Conservation (phyloP, 495 filamentous ascomycete genomes). For the Aspergillus incahuasiensis region DNA sequence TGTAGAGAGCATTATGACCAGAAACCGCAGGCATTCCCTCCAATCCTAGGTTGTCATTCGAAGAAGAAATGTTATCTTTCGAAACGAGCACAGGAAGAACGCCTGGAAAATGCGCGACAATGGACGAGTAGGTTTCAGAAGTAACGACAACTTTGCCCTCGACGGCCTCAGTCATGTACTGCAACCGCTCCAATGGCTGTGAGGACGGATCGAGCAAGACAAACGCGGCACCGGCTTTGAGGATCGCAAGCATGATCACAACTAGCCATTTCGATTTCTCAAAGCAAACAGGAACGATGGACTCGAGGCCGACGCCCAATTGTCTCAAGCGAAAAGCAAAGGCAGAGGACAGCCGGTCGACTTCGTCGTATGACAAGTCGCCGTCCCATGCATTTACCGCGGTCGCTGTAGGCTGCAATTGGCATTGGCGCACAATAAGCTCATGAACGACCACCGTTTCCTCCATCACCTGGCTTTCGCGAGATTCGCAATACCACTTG, state of each 20-base stretch:
- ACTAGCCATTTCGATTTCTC: conserved; percentile 37
- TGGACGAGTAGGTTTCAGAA: neutral
- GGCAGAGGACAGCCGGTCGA: conserved; percentile 5
- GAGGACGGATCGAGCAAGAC: conserved; percentile 40
- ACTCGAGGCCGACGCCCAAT: conserved; percentile 27
- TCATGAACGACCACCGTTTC: neutral
- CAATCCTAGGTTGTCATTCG: neutral
- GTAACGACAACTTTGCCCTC: neutral
- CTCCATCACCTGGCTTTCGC: neutral
- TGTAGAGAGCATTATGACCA: conserved; percentile 3
- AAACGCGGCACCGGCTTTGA: conserved; percentile 47
- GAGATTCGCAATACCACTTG: neutral
- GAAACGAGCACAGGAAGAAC: neutral
- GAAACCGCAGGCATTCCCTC: neutral
- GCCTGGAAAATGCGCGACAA: neutral
- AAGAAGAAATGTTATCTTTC: neutral
- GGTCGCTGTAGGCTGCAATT: neutral
- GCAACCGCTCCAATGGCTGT: conserved; percentile 31
- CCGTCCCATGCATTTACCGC: conserved; percentile 21
- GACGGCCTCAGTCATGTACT: conserved; percentile 20
- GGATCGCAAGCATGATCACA: conserved; percentile 34
- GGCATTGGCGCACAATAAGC: neutral
- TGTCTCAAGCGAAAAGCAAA: conserved; percentile 24
- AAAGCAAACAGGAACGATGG: conserved; percentile 39
- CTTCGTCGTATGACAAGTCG: conserved; percentile 17